Base-by-base conservation (phyloP, 2,329 filamentous ascomycete genomes). In the Neonectria coccinea region DNA sequence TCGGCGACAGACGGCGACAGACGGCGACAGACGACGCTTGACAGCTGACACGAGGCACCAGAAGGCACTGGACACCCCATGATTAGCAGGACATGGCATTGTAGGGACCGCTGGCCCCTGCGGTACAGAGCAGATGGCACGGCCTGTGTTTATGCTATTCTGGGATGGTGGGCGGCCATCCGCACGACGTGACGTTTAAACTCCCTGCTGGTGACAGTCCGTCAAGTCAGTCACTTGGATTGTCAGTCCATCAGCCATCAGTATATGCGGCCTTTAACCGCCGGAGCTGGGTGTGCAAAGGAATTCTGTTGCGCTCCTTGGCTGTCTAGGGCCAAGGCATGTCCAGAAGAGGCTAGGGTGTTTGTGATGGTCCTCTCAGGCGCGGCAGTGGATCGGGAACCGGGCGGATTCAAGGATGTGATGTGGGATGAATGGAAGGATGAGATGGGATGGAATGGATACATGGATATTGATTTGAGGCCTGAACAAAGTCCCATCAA, bases 341-440 rank as follows among this genome's bases (percentile, higher is more conserved):
- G 56, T 25, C 56, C 50, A 41, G 58, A 56, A 59, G 44, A 51
- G 61, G 33, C 22, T 64, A 59, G 61, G 50, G 50, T 22, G 61
- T 59, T 64, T 64, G 56, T 45, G 61, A 59, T 50, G 56, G 45
- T 44, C 44, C 47, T 44, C 48, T 52, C n/a, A 48, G 41, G 55
- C n/a, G 50, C 18, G 42, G 50, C 48, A 58, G 20, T 58, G 61
- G 61, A 64, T 59, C 51, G 56, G 29, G 20, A 51, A 14, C 44
- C 48, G 33, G 50, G 14, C 10, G 48, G 29, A 54, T 54, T 18
- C n/a, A 42, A 11, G n/a, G 42, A 31, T 47, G 51, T n/a, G 51
- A 51, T 47, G 50, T 54, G 42, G 57, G 51, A 48, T 54, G 39
- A 50, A 55, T 33, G 45, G n/a, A 36, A 33, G 56, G 45, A 55